Base-by-base conservation (phyloP, 1,284 basidiomycete species). In the Taiwanofungus camphoratus region DNA sequence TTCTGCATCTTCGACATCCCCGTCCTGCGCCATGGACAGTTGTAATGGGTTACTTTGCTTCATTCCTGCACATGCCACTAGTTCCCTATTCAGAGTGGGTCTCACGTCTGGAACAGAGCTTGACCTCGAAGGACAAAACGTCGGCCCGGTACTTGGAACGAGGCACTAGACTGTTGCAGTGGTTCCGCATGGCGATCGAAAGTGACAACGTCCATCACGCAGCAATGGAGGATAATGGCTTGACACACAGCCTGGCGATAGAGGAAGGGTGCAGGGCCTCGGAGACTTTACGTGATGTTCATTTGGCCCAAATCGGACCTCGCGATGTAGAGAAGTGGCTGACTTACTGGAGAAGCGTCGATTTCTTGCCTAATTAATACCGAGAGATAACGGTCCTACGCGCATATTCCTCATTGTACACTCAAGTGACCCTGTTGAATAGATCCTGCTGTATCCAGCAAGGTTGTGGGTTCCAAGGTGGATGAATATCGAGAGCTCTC, bases 31-130 rank as follows among this genome's bases (percentile, higher is more conserved):
- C 42, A 1, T 53, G 49, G 49, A 26, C 36, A 3, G 20, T 32
- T 11, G 24, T 52, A 26, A 37, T 55, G 23, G 29, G 32, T 7
- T 39, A 36, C 36, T 24, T 55, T 33, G 35, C 53, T 3, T 12
- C 19, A 16, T 9, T 22, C 9, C 44, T 55, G 7, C 20, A 36
- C 11, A 32, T 55, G 9, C 48, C 49, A 5, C 21, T 55, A 7
- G 50, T 52, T 9, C 39, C 52, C 2, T 53, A 52, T 36, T 18
- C 36, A 5, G 42, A 41, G n/a, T 55, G 53, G 53, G 36, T 53
- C 38, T 18, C 16, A n/a, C 31, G 32, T 4, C 42, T 54, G 1
- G 44, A 53, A 26, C 22, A 33, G n/a, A 30, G 29, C 26, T 15
- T 41, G 13, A 8, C 32, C 15, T 24, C 26, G 27, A 33, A 30